A percentile compares a stretch with the other conserved stretches of the same genome.
Evolutionary conservation across 2,329 filamentous ascomycete genomes (phyloP).

Genomic region (Scedosporium aurantiacum): DNA sequence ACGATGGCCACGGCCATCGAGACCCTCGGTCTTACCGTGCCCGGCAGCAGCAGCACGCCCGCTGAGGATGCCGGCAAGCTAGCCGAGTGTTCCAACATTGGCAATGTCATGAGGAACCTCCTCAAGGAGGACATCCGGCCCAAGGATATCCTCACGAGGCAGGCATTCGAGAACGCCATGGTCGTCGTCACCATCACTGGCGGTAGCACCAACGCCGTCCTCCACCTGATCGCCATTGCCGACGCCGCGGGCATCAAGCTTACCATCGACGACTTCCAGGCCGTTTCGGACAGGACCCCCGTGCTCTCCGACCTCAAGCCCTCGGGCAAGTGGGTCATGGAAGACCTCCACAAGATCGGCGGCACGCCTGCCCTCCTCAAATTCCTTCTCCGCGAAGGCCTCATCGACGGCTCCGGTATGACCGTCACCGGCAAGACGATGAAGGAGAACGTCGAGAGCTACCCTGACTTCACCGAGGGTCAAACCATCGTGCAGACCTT

Average conservation of each 20-base stretch:
- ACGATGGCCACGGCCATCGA: constrained; percentile 79
- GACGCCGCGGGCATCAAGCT: constrained; percentile 72
- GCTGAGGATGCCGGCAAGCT: constrained; percentile 63
- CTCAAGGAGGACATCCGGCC: constrained; percentile 69
- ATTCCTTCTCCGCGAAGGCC: constrained; percentile 69
- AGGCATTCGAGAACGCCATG: constrained; percentile 81
- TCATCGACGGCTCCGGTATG: constrained; percentile 68
- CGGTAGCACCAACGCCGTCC: constrained; percentile 75
- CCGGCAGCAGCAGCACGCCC: constrained; percentile 69
- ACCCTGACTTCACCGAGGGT: constrained; percentile 60
- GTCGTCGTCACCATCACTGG: constrained; percentile 71
- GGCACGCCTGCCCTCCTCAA: constrained; percentile 82
- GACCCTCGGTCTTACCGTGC: constrained; percentile 72
- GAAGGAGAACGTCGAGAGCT: constrained; percentile 71
- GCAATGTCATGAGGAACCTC: constrained; percentile 62
- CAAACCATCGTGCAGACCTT: constrained; percentile 76
- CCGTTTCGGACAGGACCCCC: constrained; percentile 66
- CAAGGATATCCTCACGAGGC: constrained; percentile 65
- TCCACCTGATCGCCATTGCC: constrained; percentile 76
- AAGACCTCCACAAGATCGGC: constrained; percentile 72
- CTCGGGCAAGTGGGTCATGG: constrained; percentile 80
- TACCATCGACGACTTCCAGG: constrained; percentile 78
- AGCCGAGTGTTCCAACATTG: constrained; percentile 61
- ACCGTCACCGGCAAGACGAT: constrained; percentile 87
- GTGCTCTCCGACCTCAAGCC: constrained; percentile 78